Base-by-base conservation (phyloP, 2,329 filamentous ascomycete genomes). In the Alternaria triticimaculans region DNA sequence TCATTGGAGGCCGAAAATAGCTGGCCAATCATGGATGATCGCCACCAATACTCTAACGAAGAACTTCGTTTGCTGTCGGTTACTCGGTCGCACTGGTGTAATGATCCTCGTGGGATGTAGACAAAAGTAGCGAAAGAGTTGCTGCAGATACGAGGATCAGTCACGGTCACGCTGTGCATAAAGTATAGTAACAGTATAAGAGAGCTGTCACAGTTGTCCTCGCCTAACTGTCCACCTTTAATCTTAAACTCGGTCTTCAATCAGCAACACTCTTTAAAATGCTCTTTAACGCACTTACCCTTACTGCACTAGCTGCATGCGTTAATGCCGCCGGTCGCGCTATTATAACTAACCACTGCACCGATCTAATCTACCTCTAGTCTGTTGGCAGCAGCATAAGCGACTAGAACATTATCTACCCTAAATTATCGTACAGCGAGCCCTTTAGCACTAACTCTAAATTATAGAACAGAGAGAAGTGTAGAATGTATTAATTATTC, bases 301-400 rank as follows among this genome's bases (percentile, higher is more conserved):
- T 69, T 15, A 49, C 69, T 18, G 44, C 51, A 9, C 30, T 72
- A 15, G 41, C 62, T 12, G 18, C 65, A 10, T 33, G 60, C 7
- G 67, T 65, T 1, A 60, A 67, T n/a, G 72, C 71, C 6, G 25
- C 71, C n/a, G 74, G 74, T 15, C 72, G 71, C 54, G 76, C 74
- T 3, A 77, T 76, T 48, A 68, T 78, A 18, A 75, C 71, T 3
- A 77, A 77, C 43, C 73, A 76, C 65, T 78, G 76, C 60, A 68
- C 72, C 30, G 55, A 43, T 0, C 70, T 72, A 1, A 55, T 77
- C 26, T 77, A 75, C 50, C 70, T 78, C 41, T 77, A 72, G 72
- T 76, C 73, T 15, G 70, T 77, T n/a, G 72, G 73, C 26, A 53
- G 66, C 53, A 60, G 50, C 33, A 67, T 72, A 20, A 50, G 68